phyloP scores from a whole-genome alignment of 495 filamentous ascomycete species.

The Penicillium verhagenii region DNA sequence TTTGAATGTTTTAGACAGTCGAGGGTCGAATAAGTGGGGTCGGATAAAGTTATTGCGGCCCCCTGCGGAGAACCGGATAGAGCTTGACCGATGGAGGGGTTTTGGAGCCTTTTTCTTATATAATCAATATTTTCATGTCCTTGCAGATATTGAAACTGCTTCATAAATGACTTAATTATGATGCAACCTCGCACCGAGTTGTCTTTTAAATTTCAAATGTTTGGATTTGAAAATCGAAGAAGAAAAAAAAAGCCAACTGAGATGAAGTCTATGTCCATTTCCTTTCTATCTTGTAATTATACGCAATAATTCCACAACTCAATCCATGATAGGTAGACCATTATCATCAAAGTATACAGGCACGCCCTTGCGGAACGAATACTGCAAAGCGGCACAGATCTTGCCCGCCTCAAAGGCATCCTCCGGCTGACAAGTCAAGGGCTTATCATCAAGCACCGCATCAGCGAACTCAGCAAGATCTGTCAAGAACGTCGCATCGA shows the following conservation, averaged over 20 bases:
- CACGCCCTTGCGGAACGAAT: slow-evolving; percentile 17
- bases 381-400: slow-evolving; percentile 17
- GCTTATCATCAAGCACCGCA: slow-evolving; percentile 17
- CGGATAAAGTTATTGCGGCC: neutral
- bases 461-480: slow-evolving; percentile 19
- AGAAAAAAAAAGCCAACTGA: too few species aligned
- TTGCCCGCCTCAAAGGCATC: slow-evolving; percentile 20
- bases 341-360: slow-evolving; percentile 17
- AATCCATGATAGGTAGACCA: slow-evolving; percentile 16
- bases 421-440: slow-evolving; percentile 17
- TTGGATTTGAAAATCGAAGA: too few species aligned
- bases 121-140: too few species aligned
- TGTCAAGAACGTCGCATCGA: slow-evolving; percentile 15
- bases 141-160: too few species aligned
- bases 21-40: neutral
- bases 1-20: neutral
- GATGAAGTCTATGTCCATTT: too few species aligned
- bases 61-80: neutral
- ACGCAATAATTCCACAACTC: too few species aligned
- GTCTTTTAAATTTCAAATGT: too few species aligned
- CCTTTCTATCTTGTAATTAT: too few species aligned
- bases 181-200: too few species aligned
- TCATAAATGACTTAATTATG: too few species aligned
- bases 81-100: neutral
- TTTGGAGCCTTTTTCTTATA: too few species aligned